phyloP scores from a whole-genome alignment of 768 basidiomycete species.

The Suillus cothurnatus region DNA sequence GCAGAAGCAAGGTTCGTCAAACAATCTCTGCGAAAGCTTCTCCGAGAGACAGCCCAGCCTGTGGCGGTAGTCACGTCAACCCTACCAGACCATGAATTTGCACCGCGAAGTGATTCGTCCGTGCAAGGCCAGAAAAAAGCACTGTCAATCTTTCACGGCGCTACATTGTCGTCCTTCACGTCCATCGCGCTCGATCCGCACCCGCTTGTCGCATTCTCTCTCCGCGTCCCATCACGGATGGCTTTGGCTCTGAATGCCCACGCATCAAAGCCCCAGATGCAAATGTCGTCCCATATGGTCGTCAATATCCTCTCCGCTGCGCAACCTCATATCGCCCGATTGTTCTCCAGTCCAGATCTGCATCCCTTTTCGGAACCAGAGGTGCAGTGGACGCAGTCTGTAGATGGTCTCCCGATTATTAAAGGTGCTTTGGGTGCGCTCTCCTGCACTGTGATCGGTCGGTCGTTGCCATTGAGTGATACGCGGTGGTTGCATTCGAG shows the following conservation, averaged over 20 bases:
- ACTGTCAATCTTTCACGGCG: slow-evolving; percentile 65
- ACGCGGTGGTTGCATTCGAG: slow-evolving; percentile 39
- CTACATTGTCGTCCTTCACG: slow-evolving; percentile 91
- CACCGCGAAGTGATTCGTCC: slow-evolving; percentile 9
- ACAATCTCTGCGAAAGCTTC: slow-evolving; percentile 49
- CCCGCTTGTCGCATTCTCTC: slow-evolving; percentile 86
- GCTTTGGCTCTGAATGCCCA: slow-evolving; percentile 55
- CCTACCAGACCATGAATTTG: slow-evolving; percentile 39
- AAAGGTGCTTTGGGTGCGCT: slow-evolving; percentile 67
- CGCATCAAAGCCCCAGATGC: slow-evolving; percentile 15
- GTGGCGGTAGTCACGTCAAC: slow-evolving; percentile 83
- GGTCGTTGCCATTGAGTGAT: slow-evolving; percentile 63
- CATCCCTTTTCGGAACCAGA: slow-evolving; percentile 51
- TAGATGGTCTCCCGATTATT: slow-evolving; percentile 62
- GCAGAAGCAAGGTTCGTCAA: neutral
- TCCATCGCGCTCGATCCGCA: slow-evolving; percentile 89
- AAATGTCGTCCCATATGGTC: slow-evolving; percentile 54
- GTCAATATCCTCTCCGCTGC: slow-evolving; percentile 78
- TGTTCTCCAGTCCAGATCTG: slow-evolving; percentile 75
- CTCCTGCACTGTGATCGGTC: slow-evolving; percentile 66
- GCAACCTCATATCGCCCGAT: slow-evolving; percentile 62
- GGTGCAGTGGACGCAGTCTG: slow-evolving; percentile 42
- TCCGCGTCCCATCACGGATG: slow-evolving; percentile 89
- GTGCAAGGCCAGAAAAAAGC: neutral
- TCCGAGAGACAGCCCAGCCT: slow-evolving; percentile 81